phyloP scores from a whole-genome alignment of 768 basidiomycete genomes.

The Podaxis sp. region DNA sequence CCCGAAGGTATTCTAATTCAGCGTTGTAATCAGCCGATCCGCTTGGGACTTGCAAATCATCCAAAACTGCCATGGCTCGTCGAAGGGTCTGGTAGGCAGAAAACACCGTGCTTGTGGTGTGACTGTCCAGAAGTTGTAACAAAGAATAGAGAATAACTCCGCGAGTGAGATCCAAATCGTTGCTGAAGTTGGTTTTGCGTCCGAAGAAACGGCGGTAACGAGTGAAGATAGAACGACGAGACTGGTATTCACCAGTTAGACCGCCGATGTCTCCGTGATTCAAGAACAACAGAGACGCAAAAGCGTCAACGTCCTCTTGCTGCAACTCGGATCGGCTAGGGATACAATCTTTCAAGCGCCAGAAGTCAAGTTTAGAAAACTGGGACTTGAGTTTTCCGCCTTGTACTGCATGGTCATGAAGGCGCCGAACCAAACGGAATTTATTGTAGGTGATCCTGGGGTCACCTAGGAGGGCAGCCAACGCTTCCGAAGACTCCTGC shows the following conservation, averaged over 20 bases:
- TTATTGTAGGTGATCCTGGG: conserved; percentile 67
- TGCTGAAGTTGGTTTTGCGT: conserved; percentile 15
- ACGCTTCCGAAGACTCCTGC: conserved; percentile 41
- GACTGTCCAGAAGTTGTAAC: conserved; percentile 56
- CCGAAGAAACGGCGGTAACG: conserved; percentile 30
- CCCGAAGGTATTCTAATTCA: conserved; percentile 48
- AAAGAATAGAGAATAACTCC: conserved; percentile 53
- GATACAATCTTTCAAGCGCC: conserved; percentile 81
- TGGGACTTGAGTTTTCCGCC: conserved; percentile 36
- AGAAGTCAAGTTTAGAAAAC: conserved; percentile 68
- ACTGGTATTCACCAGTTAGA: conserved; percentile 50
- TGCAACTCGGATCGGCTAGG: conserved; percentile 53
- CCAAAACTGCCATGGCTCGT: conserved; percentile 45
- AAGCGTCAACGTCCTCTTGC: conserved; percentile 69
- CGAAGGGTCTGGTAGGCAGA: conserved; percentile 65
- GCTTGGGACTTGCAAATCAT: conserved; percentile 25
- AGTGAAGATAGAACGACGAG: conserved; percentile 38
- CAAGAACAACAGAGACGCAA: conserved; percentile 59
- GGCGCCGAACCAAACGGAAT: conserved; percentile 68
- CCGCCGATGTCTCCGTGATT: conserved; percentile 62
- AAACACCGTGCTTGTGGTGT: conserved; percentile 45
- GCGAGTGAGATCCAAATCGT: conserved; percentile 31
- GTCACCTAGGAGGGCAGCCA: conserved; percentile 59
- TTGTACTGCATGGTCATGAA: conserved; percentile 47
- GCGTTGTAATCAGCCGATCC: conserved; percentile 36